Conservation (phyloP, 1,139 yeast species). For the Yamadazyma sp. region DNA sequence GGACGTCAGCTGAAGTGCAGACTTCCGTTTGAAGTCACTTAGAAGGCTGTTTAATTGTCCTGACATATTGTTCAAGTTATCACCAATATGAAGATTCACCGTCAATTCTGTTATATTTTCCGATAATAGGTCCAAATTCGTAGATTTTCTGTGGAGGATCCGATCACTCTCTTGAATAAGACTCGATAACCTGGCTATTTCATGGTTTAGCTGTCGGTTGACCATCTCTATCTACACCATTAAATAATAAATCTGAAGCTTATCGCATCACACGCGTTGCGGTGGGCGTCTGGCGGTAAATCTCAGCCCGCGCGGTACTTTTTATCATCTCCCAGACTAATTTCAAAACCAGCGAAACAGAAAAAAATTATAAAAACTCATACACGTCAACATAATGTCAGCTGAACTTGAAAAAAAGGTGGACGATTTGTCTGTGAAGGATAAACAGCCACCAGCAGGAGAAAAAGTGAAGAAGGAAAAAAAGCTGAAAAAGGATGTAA, state of each 20-base stretch:
- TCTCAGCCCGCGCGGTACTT: not conserved
- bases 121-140: not conserved
- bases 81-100: not conserved
- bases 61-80: constrained; percentile 5
- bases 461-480: constrained; percentile 16
- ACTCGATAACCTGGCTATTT: constrained; percentile 5
- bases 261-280: too few relatives aligned
- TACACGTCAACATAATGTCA: constrained; percentile 5
- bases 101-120: not conserved
- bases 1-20: too few relatives aligned
- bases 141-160: constrained; percentile 2
- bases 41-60: constrained; percentile 7
- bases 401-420: constrained; percentile 16
- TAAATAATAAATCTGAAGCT: not conserved
- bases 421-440: constrained; percentile 40
- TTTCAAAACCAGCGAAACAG: not conserved
- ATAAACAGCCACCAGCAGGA: constrained; percentile 13
- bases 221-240: constrained; percentile 2
- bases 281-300: too few relatives aligned
- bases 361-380: constrained; percentile 4
- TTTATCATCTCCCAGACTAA: constrained; percentile 1
- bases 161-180: constrained; percentile 6
- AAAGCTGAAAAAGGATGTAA: constrained; percentile 30
- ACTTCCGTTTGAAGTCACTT: constrained; percentile 4
- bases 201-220: constrained; percentile 5